Conservation (phyloP, 2,329 filamentous ascomycete species). For the Hymenoscyphus fructigenus region DNA sequence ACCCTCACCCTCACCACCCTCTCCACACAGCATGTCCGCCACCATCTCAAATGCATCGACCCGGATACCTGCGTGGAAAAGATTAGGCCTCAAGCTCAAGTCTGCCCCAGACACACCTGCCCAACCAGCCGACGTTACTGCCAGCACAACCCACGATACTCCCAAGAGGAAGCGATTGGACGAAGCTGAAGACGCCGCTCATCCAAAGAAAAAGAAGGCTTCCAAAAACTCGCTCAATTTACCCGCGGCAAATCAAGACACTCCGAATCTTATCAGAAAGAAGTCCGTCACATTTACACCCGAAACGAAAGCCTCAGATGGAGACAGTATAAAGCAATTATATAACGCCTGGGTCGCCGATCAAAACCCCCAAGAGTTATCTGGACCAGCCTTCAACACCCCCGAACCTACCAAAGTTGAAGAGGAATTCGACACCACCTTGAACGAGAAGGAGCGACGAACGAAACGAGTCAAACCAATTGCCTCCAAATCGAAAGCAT, state of each 20-base stretch:
- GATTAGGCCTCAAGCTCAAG: conserved; percentile 59
- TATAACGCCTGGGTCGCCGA: conserved; percentile 51
- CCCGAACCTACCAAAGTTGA: conserved; percentile 32
- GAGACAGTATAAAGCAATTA: conserved; percentile 50
- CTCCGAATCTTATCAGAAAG: conserved; percentile 34
- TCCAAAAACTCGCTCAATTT: conserved; percentile 16
- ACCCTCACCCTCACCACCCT: conserved; percentile 22
- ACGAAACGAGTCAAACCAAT: conserved; percentile 31
- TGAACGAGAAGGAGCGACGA: conserved; percentile 33
- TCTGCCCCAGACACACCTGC: conserved; percentile 36
- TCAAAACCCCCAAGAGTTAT: conserved; percentile 36
- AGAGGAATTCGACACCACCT: conserved; percentile 31
- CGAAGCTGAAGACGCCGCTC: conserved; percentile 20
- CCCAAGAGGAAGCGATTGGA: conserved; percentile 31
- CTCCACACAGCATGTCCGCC: conserved; percentile 16
- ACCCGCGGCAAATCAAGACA: conserved; percentile 27
- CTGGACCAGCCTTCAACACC: conserved; percentile 28
- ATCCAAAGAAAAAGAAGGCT: conserved; percentile 33
- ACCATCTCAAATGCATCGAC: conserved; percentile 17
- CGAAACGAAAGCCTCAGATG: conserved; percentile 60
- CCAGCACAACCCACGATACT: conserved; percentile 19
- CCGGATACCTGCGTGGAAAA: conserved; percentile 58
- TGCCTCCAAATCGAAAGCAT: conserved; percentile 13
- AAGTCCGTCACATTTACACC: conserved; percentile 66
- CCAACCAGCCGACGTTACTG: conserved; percentile 12